phyloP scores from a whole-genome alignment of 257 asterid genomes.

The Capsicum pubescens region DNA sequence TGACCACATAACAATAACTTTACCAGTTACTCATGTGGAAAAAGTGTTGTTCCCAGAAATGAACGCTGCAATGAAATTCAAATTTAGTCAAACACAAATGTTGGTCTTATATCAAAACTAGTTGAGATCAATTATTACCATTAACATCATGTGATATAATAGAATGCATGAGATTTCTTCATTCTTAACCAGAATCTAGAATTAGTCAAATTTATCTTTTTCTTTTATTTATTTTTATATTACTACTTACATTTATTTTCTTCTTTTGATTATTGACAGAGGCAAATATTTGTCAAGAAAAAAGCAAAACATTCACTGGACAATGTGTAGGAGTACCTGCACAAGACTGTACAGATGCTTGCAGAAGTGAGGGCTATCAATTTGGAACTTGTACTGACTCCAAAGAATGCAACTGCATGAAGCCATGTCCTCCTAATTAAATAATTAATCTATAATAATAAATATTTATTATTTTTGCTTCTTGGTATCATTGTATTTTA shows the following conservation, averaged over 20 bases:
- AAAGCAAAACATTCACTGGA: not conserved
- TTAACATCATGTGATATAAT: no score
- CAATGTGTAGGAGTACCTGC: not conserved
- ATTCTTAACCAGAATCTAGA: not conserved
- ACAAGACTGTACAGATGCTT: not conserved
- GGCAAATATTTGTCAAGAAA: not conserved
- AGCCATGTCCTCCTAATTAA: slow-evolving; percentile 24
- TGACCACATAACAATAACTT: no score
- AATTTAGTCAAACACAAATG: no score
- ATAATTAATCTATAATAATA: not conserved
- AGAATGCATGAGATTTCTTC: not conserved
- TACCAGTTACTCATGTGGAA: no score
- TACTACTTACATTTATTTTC: not conserved
- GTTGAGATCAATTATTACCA: no score
- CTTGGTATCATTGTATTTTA: not conserved
- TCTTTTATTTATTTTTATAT: not conserved
- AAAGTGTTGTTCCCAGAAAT: no score
- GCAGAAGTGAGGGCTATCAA: not conserved
- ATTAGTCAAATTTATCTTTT: not conserved
- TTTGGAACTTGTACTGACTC: not conserved
- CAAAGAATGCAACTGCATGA: not conserved
- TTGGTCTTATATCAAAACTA: no score
- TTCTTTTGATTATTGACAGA: not conserved
- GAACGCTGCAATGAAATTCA: no score
- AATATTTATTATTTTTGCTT: not conserved